Evolutionary conservation across 2,329 filamentous ascomycete genomes (phyloP).

Genomic region (Cladosporium austrohemisphaericum): DNA sequence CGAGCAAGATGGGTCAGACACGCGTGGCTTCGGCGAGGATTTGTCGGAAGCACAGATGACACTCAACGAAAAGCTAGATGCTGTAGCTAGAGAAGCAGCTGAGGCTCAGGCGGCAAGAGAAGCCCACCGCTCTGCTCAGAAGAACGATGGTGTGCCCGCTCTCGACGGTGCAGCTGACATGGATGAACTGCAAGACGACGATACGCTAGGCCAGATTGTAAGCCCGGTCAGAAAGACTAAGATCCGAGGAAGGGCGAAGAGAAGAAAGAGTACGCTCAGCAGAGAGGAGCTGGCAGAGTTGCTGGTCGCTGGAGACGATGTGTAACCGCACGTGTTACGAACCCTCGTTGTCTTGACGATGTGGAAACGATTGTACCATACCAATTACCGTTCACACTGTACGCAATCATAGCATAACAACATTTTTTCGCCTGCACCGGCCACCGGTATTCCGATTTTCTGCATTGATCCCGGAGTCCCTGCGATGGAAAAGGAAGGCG

Average conservation of each 20-base stretch:
- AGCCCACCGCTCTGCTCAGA: background rate
- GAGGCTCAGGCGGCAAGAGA: constrained; percentile 35
- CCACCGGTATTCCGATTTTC: no score
- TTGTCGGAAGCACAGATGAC: constrained; percentile 32
- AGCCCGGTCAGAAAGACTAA: constrained; percentile 42
- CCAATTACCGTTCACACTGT: background rate
- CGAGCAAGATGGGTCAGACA: constrained; percentile 32
- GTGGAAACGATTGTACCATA: background rate
- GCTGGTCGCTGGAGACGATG: constrained; percentile 21
- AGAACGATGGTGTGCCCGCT: background rate
- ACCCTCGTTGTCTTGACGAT: background rate
- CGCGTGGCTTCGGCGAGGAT: constrained; percentile 30
- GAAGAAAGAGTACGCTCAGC: constrained; percentile 70
- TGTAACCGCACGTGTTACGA: background rate
- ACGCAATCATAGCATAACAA: background rate
- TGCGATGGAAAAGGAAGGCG: background rate
- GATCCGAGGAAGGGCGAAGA: constrained; percentile 55
- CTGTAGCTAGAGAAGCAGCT: constrained; percentile 43
- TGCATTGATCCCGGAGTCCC: background rate
- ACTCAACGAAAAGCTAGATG: constrained; percentile 46
- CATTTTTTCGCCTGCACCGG: background rate
- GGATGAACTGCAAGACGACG: constrained; percentile 46
- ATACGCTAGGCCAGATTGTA: constrained; percentile 34
- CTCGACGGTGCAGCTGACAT: constrained; percentile 29
- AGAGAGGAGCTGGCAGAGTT: constrained; percentile 69